Percentiles rank a stretch among this genome's conserved stretches.
Conservation (phyloP, 768 basidiomycete genomes). For the Leccinum incarnatum region DNA sequence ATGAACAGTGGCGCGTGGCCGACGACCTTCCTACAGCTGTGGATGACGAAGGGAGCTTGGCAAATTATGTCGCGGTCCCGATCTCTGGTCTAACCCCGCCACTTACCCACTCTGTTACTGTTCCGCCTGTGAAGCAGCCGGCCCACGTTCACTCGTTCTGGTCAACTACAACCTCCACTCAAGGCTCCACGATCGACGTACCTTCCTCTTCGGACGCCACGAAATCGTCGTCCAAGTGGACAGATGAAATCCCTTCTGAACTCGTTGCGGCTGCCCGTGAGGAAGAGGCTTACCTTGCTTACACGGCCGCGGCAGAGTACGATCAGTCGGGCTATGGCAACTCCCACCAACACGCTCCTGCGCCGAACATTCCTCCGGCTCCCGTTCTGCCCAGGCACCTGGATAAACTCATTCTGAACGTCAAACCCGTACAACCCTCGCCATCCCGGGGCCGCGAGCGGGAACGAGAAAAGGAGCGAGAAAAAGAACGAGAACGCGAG, state of each 20-base stretch:
- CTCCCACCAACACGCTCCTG: constrained; percentile 43
- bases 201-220: constrained; percentile 30
- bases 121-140: constrained; percentile 27
- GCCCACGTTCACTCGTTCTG: constrained; percentile 41
- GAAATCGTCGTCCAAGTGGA: constrained; percentile 55
- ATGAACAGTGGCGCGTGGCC: constrained; percentile 79
- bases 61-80: constrained; percentile 79
- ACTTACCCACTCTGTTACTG: constrained; percentile 34
- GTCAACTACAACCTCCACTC: constrained; percentile 38
- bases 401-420: constrained; percentile 91
- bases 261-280: constrained; percentile 77
- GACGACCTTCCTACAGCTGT: constrained; percentile 84
- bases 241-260: constrained; percentile 70
- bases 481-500: constrained; percentile 33
- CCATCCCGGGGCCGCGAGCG: constrained; percentile 33
- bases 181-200: constrained; percentile 28
- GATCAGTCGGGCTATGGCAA: constrained; percentile 36
- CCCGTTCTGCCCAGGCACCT: constrained; percentile 87
- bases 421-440: constrained; percentile 34
- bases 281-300: constrained; percentile 73
- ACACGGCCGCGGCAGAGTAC: constrained; percentile 30
- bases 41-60: constrained; percentile 90
- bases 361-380: constrained; percentile 83
- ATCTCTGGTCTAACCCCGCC: constrained; percentile 34
- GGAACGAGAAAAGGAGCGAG: constrained; percentile 36